Conservation (phyloP, 495 filamentous ascomycete genomes). For the Pseudoneurospora amorphoporcata region DNA sequence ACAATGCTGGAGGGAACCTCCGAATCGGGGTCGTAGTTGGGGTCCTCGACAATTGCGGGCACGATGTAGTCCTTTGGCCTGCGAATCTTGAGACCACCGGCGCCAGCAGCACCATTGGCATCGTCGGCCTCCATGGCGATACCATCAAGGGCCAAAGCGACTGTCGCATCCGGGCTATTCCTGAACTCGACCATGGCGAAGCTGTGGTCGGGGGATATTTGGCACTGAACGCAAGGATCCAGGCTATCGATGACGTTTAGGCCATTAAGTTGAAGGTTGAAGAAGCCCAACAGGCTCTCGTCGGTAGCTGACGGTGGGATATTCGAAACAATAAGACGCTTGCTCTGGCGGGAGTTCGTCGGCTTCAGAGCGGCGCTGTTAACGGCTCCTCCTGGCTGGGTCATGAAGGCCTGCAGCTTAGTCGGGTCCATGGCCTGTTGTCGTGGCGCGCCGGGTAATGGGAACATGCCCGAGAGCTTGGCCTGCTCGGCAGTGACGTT, state of each 20-base stretch:
- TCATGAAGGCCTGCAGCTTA: slow-evolving; percentile 92
- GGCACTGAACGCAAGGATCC: slow-evolving; percentile 80
- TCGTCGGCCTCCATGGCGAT: slow-evolving; percentile 74
- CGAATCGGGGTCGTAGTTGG: slow-evolving; percentile 60
- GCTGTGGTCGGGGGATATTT: slow-evolving; percentile 62
- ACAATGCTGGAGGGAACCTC: slow-evolving; percentile 64
- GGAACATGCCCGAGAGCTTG: slow-evolving; percentile 99
- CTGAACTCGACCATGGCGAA: slow-evolving; percentile 93
- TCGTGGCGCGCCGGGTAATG: slow-evolving; percentile 86
- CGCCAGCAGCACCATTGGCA: slow-evolving; percentile 39
- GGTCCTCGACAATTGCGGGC: slow-evolving; percentile 66
- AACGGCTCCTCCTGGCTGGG: slow-evolving; percentile 61
- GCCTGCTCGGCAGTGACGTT: slow-evolving; percentile 98
- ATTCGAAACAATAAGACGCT: slow-evolving; percentile 80
- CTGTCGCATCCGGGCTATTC: slow-evolving; percentile 73
- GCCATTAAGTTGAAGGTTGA: slow-evolving; percentile 92
- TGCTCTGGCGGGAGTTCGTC: slow-evolving; percentile 83
- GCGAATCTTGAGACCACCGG: slow-evolving; percentile 66
- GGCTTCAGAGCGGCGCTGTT: slow-evolving; percentile 77
- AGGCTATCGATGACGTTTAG: slow-evolving; percentile 76
- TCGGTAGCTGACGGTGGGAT: slow-evolving; percentile 59
- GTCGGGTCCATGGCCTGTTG: slow-evolving; percentile 95
- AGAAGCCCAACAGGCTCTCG: slow-evolving; percentile 68
- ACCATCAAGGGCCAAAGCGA: slow-evolving; percentile 83
- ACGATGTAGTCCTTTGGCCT: slow-evolving; percentile 98